Conservation (phyloP, 2,329 filamentous ascomycete species). For the Fusarium sublunatum region DNA sequence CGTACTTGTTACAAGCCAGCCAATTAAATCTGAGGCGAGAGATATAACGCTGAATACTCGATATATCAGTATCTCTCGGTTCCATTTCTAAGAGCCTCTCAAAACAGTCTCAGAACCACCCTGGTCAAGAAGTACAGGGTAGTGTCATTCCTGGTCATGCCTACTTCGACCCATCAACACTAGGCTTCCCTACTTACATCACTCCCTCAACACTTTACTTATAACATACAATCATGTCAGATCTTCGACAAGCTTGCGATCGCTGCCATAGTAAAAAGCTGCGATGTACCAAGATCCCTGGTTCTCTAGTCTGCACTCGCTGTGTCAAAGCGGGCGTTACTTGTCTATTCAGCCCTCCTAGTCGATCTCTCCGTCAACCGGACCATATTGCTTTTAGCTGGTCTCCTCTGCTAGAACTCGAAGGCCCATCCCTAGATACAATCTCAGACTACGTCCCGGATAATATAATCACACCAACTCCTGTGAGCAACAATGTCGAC, state of each 20-base stretch:
- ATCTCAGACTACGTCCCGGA: neutral
- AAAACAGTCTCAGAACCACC: no score
- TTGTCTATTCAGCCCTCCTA: conserved; percentile 58
- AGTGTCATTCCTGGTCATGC: neutral
- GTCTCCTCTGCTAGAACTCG: conserved; percentile 34
- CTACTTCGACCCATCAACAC: neutral
- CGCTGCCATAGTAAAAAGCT: conserved; percentile 62
- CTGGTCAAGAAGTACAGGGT: no score
- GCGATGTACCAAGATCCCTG: conserved; percentile 56
- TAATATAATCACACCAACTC: conserved; percentile 9
- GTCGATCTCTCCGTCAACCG: conserved; percentile 38
- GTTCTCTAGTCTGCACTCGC: conserved; percentile 53
- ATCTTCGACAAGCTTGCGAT: conserved; percentile 54
- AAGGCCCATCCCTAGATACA: conserved; percentile 11
- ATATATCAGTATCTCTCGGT: no score
- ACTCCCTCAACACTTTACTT: neutral
- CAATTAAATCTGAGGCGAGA: no score
- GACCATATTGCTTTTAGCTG: conserved; percentile 35
- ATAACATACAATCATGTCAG: conserved; percentile 26
- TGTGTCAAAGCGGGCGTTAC: conserved; percentile 55
- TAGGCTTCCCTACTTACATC: neutral
- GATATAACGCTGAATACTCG: no score
- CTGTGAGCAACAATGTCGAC: conserved; percentile 15
- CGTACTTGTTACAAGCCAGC: no score
- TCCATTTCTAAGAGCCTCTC: no score